Conservation (phyloP, 169 alveolate genomes). For the Plasmodium yoelii region DNA sequence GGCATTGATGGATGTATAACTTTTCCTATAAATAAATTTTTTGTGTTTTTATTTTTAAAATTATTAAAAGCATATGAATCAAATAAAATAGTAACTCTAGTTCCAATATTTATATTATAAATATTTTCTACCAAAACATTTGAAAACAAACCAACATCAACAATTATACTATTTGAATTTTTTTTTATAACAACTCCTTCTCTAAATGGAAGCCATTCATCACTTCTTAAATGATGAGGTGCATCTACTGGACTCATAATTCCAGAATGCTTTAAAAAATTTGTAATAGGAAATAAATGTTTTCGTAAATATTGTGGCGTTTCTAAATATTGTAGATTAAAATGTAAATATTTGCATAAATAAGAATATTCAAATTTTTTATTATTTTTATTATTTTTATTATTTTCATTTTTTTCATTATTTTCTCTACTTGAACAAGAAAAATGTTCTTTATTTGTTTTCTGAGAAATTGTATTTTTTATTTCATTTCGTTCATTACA, state of each 20-base stretch:
- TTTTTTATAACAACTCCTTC: conserved; percentile 70
- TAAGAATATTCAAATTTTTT: conserved; percentile 26
- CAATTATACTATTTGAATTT: conserved; percentile 44
- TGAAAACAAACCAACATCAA: conserved; percentile 86
- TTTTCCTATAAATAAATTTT: conserved; percentile 53
- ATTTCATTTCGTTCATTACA: neutral
- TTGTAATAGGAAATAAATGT: conserved; percentile 85
- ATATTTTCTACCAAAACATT: conserved; percentile 79
- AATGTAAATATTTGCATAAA: conserved; percentile 56
- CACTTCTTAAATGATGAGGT: conserved; percentile 97
- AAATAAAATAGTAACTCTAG: conserved; percentile 75
- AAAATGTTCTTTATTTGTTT: neutral
- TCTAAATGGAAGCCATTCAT: conserved; percentile 94
- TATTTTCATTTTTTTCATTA: too few relatives aligned
- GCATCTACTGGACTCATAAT: conserved; percentile 98
- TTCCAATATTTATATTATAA: conserved; percentile 59
- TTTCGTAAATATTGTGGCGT: conserved; percentile 98
- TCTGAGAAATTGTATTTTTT: neutral
- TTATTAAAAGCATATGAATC: conserved; percentile 15
- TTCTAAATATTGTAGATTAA: conserved; percentile 94
- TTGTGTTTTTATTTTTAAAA: conserved; percentile 41
- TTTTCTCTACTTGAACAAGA: too few relatives aligned
- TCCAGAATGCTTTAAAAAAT: conserved; percentile 95
- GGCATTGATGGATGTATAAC: conserved; percentile 58
- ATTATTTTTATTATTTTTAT: neutral